Base-by-base conservation (phyloP, 768 basidiomycete genomes). In the Pleurotus tuoliensis region DNA sequence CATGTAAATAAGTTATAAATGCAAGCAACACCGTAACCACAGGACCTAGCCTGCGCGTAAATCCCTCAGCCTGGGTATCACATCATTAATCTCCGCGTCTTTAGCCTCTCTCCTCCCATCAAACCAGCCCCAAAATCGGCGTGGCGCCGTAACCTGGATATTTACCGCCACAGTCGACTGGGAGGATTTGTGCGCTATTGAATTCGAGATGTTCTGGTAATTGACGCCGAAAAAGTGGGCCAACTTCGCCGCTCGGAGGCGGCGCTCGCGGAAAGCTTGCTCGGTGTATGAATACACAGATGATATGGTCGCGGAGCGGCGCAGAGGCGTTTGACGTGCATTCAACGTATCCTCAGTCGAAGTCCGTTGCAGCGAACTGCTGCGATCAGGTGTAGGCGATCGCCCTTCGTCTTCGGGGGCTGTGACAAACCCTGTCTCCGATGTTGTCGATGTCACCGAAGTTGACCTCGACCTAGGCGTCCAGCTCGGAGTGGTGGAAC, bases 191-290 rank as follows among this genome's bases (percentile, higher is more conserved):
- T 34, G 30, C 30, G 22, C 9, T 11, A 67, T 46, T 2, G 69
- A 66, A 22, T 65, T 59, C 3, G 72, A 66, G 25, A 84, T 69
- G 59, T 80, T 77, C 53, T 76, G 68, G 60, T 76, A 76, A 24
- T 68, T 72, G 30, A 83, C 82, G 12, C 82, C 82, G 64, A 84
- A 84, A 67, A 85, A 83, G 44, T 76, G 77, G 22, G 79, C 72
- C 41, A 85, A 67, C 65, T 84, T 85, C 56, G 75, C 77, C n/a
- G 76, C 76, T 27, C 81, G 76, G 6, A 74, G 65, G n/a, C 77
- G 69, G 39, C 77, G 73, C 24, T 69, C 67, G 37, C 62, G 66
- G 48, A 69, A 70, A 13, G 41, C 56, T 18, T 41, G 49, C 27
- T 37, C 16, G 9, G 54, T 34, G 46, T 9, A 38, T 6, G 51